phyloP scores from a whole-genome alignment of 2,329 filamentous ascomycete genomes.

The Colletotrichum tamarilloi region DNA sequence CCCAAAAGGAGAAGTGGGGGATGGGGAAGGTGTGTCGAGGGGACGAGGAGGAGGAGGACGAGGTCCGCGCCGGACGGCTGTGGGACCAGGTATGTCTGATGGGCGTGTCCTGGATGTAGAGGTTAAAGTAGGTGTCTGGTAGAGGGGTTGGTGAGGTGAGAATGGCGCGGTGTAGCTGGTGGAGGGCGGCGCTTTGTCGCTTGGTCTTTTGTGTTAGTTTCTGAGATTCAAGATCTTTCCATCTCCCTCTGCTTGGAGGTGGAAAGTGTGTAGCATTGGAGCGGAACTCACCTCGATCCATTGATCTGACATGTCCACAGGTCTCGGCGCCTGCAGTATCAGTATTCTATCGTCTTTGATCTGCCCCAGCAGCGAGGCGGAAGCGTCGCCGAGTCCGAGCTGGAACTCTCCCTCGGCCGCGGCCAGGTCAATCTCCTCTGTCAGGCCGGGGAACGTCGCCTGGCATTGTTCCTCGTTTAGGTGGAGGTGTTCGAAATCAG shows the following conservation, averaged over 20 bases:
- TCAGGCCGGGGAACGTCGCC: constrained; percentile 57
- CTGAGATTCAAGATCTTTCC: neutral
- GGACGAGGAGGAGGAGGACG: constrained; percentile 50
- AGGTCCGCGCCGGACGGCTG: constrained; percentile 54
- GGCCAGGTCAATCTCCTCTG: constrained; percentile 56
- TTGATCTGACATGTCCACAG: constrained; percentile 52
- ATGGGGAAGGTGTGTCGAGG: constrained; percentile 58
- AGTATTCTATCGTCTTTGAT: constrained; percentile 48
- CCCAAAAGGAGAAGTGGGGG: constrained; percentile 68
- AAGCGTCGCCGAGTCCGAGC: constrained; percentile 43
- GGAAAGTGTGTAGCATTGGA: neutral
- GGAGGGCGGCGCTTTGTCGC: constrained; percentile 62
- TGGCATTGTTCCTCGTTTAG: constrained; percentile 57
- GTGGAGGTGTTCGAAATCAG: constrained; percentile 45
- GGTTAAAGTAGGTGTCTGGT: constrained; percentile 63
- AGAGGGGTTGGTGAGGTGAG: constrained; percentile 58
- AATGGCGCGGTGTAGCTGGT: constrained; percentile 64
- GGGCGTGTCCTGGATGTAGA: constrained; percentile 63
- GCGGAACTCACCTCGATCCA: constrained; percentile 50
- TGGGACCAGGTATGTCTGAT: constrained; percentile 57
- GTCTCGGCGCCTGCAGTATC: constrained; percentile 55
- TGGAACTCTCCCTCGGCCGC: constrained; percentile 57
- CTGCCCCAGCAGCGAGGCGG: constrained; percentile 51
- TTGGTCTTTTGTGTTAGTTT: constrained; percentile 35
- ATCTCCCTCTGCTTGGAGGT: neutral